Conservation (phyloP, 108 stramenopile genomes). For the Ochromonas danica region DNA sequence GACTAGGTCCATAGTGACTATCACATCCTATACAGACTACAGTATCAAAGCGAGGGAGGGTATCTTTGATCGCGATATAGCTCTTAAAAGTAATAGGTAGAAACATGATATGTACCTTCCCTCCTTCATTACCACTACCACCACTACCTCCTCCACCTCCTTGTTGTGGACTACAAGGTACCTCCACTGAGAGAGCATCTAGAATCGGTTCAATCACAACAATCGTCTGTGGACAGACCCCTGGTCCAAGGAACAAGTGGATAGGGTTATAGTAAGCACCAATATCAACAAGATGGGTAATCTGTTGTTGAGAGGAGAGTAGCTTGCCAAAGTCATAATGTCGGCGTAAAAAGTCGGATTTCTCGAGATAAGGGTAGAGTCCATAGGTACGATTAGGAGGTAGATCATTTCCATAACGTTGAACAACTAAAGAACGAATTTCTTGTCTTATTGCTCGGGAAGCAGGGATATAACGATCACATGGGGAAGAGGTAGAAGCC, state of each 20-base stretch:
- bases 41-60: not conserved
- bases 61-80: not conserved
- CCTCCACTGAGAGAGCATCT: not conserved
- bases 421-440: not conserved
- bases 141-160: too few relatives aligned
- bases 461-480: not conserved
- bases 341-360: constrained; percentile 2
- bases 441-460: not conserved
- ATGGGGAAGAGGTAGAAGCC: not conserved
- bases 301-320: not conserved
- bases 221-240: not conserved
- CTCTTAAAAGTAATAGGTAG: constrained; percentile 17
- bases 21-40: constrained; percentile 28
- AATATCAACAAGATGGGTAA: constrained; percentile 11
- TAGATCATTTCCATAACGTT: not conserved
- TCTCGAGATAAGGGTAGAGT: constrained; percentile 18
- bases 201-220: constrained; percentile 14
- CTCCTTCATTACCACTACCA: not conserved
- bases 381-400: not conserved
- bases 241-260: not conserved
- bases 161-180: constrained; percentile 5
- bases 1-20: constrained; percentile 19
- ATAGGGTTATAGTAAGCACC: constrained; percentile 24
- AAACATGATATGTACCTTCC: not conserved
- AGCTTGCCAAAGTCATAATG: constrained; percentile 4